Percentiles rank a stretch among this genome's conserved stretches.
Evolutionary conservation across 139 green algal genomes (phyloP).

Genomic region (Haematococcus lacustris): DNA sequence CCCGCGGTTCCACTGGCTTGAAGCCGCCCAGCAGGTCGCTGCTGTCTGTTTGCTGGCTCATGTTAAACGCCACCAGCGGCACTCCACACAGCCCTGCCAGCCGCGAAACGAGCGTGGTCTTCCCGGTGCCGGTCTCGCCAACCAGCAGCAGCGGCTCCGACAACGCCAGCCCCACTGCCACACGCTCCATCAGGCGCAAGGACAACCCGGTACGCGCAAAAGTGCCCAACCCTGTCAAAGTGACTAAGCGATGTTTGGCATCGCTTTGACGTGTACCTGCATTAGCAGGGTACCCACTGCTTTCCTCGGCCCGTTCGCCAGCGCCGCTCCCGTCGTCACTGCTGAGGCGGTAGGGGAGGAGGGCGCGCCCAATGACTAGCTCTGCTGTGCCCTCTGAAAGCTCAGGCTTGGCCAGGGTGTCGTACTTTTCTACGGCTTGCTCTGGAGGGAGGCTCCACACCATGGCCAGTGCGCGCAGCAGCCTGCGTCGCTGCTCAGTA

Average conservation of each 20-base stretch:
- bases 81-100: conserved; percentile 56
- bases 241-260: no score
- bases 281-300: not conserved
- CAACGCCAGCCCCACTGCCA: conserved; percentile 52
- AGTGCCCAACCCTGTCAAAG: conserved; percentile 23
- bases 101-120: conserved; percentile 87
- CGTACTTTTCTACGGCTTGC: conserved; percentile 35
- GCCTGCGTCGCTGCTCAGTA: conserved; percentile 18
- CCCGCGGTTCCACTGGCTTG: conserved; percentile 73
- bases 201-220: conserved; percentile 82
- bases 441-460: conserved; percentile 49
- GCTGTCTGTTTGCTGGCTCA: conserved; percentile 94
- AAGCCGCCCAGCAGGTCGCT: conserved; percentile 94
- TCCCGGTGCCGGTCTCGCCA: conserved; percentile 97
- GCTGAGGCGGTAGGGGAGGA: conserved; percentile 11
- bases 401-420: conserved; percentile 54
- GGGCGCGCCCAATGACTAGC: conserved; percentile 27
- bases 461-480: conserved; percentile 40
- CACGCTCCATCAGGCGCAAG: conserved; percentile 81
- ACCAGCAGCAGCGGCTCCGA: conserved; percentile 91
- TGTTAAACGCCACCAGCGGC: conserved; percentile 87
- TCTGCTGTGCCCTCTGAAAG: conserved; percentile 20
- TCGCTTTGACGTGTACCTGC: no score
- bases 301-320: not conserved
- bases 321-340: not conserved